These are phyloP conservation scores for Neurospora hispaniola DNA, from an alignment of 495 filamentous ascomycete species.

Conservation along the genomic window DNA sequence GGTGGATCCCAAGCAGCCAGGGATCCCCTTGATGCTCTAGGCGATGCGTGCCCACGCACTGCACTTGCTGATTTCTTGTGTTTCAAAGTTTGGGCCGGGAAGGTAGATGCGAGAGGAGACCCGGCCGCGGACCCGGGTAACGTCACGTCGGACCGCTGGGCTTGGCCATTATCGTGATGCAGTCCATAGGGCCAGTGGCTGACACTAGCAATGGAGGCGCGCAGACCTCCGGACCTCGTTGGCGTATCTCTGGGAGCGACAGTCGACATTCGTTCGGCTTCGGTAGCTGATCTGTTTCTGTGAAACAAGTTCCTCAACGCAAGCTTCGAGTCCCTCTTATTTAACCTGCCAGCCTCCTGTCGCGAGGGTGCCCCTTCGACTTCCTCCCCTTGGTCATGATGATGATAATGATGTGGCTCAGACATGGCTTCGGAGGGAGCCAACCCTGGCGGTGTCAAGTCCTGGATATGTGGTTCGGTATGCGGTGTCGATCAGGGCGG, in stretches of 20 bases:
- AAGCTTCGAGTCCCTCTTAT: slow-evolving; percentile 36
- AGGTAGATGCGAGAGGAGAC: not conserved
- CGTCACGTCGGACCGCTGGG: slow-evolving; percentile 30
- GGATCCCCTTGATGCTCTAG: slow-evolving; percentile 10
- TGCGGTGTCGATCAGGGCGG: not conserved
- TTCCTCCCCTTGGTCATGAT: slow-evolving; percentile 5
- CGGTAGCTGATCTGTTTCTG: slow-evolving; percentile 21
- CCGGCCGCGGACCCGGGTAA: slow-evolving; percentile 12
- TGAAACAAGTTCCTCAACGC: slow-evolving; percentile 40
- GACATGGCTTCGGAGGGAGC: not conserved
- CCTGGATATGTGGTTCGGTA: not conserved
- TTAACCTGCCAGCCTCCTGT: slow-evolving; percentile 18
- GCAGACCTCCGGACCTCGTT: slow-evolving; percentile 25
- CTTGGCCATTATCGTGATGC: slow-evolving; percentile 7
- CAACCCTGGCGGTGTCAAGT: not conserved
- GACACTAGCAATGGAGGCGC: slow-evolving; percentile 33
- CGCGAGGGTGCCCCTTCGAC: slow-evolving; percentile 16
- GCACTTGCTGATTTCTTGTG: slow-evolving; percentile 27
- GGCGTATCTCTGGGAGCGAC: slow-evolving; percentile 11
- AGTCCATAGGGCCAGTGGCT: slow-evolving; percentile 31
- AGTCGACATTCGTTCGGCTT: slow-evolving; percentile 10
- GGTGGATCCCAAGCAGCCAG: slow-evolving; percentile 59
- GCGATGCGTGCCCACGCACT: slow-evolving; percentile 15
- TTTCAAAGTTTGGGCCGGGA: slow-evolving; percentile 17
- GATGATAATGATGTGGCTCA: not conserved